Evolutionary conservation across 495 filamentous ascomycete species (phyloP).

Genomic region (Hypoxylon perforatum): DNA sequence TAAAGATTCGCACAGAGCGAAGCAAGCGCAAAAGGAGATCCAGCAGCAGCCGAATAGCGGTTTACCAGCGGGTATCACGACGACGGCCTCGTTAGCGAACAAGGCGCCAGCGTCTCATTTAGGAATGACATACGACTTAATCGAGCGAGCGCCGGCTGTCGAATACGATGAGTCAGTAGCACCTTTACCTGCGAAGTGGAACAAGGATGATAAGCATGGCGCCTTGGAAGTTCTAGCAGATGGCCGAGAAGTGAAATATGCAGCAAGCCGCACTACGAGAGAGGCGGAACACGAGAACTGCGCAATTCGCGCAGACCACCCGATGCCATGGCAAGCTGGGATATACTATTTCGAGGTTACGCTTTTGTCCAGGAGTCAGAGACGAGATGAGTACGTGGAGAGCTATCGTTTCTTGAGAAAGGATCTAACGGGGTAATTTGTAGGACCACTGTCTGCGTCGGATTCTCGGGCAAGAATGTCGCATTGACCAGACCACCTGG

Average conservation of each 20-base stretch:
- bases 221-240: slow-evolving; percentile 79
- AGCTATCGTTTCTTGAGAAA: slow-evolving; percentile 10
- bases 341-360: slow-evolving; percentile 97
- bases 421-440: slow-evolving; percentile 32
- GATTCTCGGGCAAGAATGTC: slow-evolving; percentile 81
- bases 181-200: slow-evolving; percentile 87
- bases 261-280: slow-evolving; percentile 48
- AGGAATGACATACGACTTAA: slow-evolving; percentile 85
- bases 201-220: slow-evolving; percentile 76
- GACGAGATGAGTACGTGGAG: slow-evolving; percentile 83
- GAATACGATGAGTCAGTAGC: slow-evolving; percentile 65
- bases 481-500: slow-evolving; percentile 86
- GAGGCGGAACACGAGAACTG: slow-evolving; percentile 82
- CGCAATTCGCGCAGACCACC: slow-evolving; percentile 84
- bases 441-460: slow-evolving; percentile 84
- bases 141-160: slow-evolving; percentile 73
- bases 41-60: slow-evolving; percentile 28
- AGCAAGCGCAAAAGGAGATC: slow-evolving; percentile 50
- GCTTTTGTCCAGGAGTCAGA: slow-evolving; percentile 73
- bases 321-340: slow-evolving; percentile 91
- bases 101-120: slow-evolving; percentile 71
- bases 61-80: slow-evolving; percentile 25
- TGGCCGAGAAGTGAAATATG: slow-evolving; percentile 82
- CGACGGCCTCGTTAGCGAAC: slow-evolving; percentile 20
- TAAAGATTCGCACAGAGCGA: slow-evolving; percentile 73